A percentile compares a stretch with the other conserved stretches of the same genome.
Evolutionary conservation across 176 grass and related monocot species (phyloP).

Genomic region (Microstegium vimineum): DNA sequence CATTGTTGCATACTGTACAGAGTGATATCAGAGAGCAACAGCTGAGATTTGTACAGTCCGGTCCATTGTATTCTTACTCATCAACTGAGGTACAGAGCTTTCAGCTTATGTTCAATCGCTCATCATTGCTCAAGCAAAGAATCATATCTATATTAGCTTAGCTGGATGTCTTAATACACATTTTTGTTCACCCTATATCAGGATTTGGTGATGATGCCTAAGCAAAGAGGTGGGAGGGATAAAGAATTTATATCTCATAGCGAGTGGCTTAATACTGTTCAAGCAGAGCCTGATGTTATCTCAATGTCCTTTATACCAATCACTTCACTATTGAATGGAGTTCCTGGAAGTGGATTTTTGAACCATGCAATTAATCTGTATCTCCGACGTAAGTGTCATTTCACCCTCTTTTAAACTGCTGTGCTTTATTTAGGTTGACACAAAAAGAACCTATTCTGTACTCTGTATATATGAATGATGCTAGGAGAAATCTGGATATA

Average conservation of each 20-base stretch:
- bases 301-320: slow-evolving; percentile 98
- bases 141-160: slow-evolving; percentile 10
- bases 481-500: slow-evolving; percentile 13
- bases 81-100: slow-evolving; percentile 58
- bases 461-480: slow-evolving; percentile 6
- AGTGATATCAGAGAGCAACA: slow-evolving; percentile 67
- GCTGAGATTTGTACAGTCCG: slow-evolving; percentile 65
- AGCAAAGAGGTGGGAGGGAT: slow-evolving; percentile 90
- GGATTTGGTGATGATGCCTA: slow-evolving; percentile 73
- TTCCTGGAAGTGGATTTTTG: slow-evolving; percentile 95
- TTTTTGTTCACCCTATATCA: slow-evolving; percentile 34
- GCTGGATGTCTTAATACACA: slow-evolving; percentile 4
- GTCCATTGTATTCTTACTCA: slow-evolving; percentile 60
- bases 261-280: slow-evolving; percentile 83
- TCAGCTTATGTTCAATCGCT: neutral
- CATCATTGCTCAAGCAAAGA: neutral
- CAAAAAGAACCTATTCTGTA: neutral
- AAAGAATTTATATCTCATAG: slow-evolving; percentile 58
- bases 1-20: slow-evolving; percentile 29
- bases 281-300: slow-evolving; percentile 77
- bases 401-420: slow-evolving; percentile 2
- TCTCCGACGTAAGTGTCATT: slow-evolving; percentile 68
- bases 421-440: neutral
- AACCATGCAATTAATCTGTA: slow-evolving; percentile 97
- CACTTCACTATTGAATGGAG: slow-evolving; percentile 92